A percentile compares a stretch with the other conserved stretches of the same genome.
phyloP scores from a whole-genome alignment of 768 basidiomycete genomes.

The Tulasnella sp. region DNA sequence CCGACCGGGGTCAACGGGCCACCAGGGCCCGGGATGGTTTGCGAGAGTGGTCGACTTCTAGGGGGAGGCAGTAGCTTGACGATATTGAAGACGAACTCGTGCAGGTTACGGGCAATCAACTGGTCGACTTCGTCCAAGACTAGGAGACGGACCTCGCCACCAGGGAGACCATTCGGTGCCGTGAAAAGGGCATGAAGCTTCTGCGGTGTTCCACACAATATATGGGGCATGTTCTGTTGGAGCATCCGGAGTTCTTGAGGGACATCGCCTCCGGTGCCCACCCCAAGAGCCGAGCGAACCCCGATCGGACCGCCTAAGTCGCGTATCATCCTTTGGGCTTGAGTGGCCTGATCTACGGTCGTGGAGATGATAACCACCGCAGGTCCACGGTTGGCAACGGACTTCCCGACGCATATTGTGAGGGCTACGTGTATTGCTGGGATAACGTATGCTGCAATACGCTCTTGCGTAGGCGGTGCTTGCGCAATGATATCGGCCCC shows the following conservation, averaged over 20 bases:
- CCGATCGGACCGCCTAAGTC: conserved; percentile 91
- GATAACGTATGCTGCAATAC: conserved; percentile 94
- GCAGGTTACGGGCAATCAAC: conserved; percentile 89
- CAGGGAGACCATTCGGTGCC: conserved; percentile 36
- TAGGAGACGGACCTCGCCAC: conserved; percentile 82
- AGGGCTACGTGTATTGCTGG: conserved; percentile 79
- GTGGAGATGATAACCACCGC: conserved; percentile 91
- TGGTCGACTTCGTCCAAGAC: conserved; percentile 98
- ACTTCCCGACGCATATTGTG: conserved; percentile 43
- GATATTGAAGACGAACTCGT: conserved; percentile 89
- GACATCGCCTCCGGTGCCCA: conserved; percentile 60
- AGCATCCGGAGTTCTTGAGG: conserved; percentile 70
- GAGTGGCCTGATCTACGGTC: conserved; percentile 96
- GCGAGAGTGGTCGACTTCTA: conserved; percentile 47
- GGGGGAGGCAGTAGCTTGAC: conserved; percentile 88
- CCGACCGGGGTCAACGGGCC: conserved; percentile 21
- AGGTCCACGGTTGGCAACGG: conserved; percentile 56
- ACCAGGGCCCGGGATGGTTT: conserved; percentile 17
- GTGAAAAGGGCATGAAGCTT: conserved; percentile 90
- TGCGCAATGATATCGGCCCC: conserved; percentile 98
- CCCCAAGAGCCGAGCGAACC: conserved; percentile 77
- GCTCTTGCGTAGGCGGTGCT: conserved; percentile 95
- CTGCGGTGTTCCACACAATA: conserved; percentile 95
- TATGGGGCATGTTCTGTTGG: conserved; percentile 86
- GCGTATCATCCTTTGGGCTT: conserved; percentile 90